Evolutionary conservation across 2,329 filamentous ascomycete species (phyloP).

Genomic region (Monosporascus cannonballus): DNA sequence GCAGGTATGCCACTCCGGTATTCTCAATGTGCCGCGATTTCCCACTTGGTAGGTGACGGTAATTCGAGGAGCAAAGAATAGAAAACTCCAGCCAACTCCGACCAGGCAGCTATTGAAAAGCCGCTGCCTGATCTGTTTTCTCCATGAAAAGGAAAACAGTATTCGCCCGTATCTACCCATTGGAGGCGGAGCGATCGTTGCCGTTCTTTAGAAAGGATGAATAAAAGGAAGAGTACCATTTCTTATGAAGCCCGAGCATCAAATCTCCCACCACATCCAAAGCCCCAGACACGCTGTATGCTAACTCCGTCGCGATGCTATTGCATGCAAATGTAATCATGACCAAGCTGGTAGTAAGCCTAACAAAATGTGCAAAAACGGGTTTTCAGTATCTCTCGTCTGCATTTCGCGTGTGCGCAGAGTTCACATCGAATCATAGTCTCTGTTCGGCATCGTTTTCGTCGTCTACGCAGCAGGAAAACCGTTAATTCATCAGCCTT

Average conservation of each 20-base stretch:
- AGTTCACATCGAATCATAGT: not conserved
- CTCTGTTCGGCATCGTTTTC: not conserved
- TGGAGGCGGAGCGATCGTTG: not conserved
- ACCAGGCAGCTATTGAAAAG: not conserved
- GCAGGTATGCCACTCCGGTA: too few relatives aligned
- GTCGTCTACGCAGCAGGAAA: conserved; percentile 5
- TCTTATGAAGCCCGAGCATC: not conserved
- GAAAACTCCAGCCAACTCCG: not conserved
- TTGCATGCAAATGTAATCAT: conserved; percentile 9
- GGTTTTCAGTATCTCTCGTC: not conserved
- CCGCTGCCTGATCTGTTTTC: not conserved
- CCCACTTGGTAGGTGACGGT: not conserved
- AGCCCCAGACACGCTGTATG: conserved; percentile 6
- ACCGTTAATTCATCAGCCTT: conserved; percentile 13
- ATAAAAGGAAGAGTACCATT: not conserved
- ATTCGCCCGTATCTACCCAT: not conserved
- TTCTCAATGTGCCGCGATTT: too few relatives aligned
- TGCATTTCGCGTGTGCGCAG: not conserved
- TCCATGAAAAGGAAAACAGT: not conserved
- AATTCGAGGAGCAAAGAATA: not conserved
- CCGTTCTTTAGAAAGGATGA: not conserved
- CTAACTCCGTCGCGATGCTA: conserved; percentile 21
- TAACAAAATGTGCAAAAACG: conserved; percentile 5
- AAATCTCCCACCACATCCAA: not conserved
- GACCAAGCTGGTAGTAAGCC: conserved; percentile 3